phyloP scores from a whole-genome alignment of 1,284 basidiomycete genomes.

The Pascua sp. region DNA sequence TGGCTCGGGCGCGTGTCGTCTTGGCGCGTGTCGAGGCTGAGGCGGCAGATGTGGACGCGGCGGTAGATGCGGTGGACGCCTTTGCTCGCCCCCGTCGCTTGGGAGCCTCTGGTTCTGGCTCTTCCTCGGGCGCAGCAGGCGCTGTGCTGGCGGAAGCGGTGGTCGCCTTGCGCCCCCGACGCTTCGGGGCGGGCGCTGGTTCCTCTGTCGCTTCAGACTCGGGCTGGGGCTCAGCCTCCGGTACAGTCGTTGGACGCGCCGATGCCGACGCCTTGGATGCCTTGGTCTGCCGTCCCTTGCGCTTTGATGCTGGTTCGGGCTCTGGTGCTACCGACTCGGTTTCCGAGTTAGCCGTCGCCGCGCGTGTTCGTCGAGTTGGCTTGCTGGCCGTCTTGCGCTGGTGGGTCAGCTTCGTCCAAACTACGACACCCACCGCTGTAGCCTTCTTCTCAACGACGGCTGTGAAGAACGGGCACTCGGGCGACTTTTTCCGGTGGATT shows the following conservation, averaged over 20 bases:
- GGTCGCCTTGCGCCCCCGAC: conserved; percentile 11
- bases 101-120: background rate
- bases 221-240: background rate
- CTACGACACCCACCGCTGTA: background rate
- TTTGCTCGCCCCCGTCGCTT: conserved; percentile 5
- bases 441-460: conserved; percentile 17
- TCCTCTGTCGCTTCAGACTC: background rate
- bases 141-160: background rate
- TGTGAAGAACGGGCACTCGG: conserved; percentile 45
- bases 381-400: conserved; percentile 1
- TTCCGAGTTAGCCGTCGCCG: background rate
- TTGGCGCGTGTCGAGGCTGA: background rate
- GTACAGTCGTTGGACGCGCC: background rate
- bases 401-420: background rate
- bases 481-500: conserved; percentile 35
- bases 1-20: background rate
- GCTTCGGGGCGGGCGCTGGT: conserved; percentile 3
- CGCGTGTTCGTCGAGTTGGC: background rate
- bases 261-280: background rate
- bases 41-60: background rate
- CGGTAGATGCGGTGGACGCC: conserved; percentile 3
- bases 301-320: background rate
- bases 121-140: background rate
- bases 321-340: background rate
- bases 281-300: background rate